phyloP scores from a whole-genome alignment of 495 filamentous ascomycete genomes.

The Penicillium nucicola region DNA sequence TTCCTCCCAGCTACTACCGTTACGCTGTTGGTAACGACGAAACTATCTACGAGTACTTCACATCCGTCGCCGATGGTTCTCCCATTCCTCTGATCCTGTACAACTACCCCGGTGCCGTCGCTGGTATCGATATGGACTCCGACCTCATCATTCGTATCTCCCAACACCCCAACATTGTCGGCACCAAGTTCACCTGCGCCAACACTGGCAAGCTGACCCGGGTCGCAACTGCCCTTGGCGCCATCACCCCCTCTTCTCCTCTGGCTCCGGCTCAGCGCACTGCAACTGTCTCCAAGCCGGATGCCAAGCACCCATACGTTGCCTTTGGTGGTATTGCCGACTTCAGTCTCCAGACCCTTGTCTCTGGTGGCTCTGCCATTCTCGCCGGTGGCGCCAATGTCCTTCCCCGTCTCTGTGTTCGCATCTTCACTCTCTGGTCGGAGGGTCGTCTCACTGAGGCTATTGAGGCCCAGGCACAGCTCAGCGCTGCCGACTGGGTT shows the following conservation, averaged over 20 bases:
- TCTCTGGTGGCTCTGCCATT: constrained; percentile 77
- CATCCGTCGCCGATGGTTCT: constrained; percentile 66
- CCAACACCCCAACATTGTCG: constrained; percentile 77
- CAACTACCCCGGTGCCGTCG: constrained; percentile 88
- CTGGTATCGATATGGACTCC: constrained; percentile 90
- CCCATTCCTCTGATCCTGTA: constrained; percentile 81
- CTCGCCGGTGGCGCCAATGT: constrained; percentile 88
- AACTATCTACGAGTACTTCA: constrained; percentile 74
- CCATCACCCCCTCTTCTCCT: constrained; percentile 56
- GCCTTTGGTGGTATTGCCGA: constrained; percentile 88
- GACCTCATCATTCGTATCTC: constrained; percentile 81
- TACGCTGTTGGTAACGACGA: constrained; percentile 70
- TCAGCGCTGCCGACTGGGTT: constrained; percentile 80
- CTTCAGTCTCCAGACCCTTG: constrained; percentile 79
- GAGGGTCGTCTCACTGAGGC: constrained; percentile 73
- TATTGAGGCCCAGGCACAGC: constrained; percentile 64
- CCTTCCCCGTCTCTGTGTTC: constrained; percentile 74
- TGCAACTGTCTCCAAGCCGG: constrained; percentile 32
- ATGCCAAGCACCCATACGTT: constrained; percentile 63
- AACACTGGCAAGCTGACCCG: constrained; percentile 87
- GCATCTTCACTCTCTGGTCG: constrained; percentile 75
- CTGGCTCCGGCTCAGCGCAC: constrained; percentile 29
- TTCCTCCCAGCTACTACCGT: constrained; percentile 84
- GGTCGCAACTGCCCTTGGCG: constrained; percentile 72
- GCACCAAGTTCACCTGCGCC: constrained; percentile 89